A percentile compares a stretch with the other conserved stretches of the same genome.
Conservation (phyloP, 2,329 filamentous ascomycete species). For the Dactylellina parvicollis region DNA sequence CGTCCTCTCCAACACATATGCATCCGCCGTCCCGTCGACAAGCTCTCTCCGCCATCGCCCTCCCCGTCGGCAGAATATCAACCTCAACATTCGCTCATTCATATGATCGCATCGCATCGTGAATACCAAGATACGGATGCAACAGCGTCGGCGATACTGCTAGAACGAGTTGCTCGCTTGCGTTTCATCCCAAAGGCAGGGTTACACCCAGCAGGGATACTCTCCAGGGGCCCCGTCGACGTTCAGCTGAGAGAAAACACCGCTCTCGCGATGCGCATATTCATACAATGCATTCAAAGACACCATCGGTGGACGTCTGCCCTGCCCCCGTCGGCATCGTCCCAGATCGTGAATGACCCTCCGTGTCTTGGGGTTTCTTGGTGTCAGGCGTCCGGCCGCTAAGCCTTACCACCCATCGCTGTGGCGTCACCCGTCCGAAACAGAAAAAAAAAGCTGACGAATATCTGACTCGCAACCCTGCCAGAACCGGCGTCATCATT, state of each 20-base stretch:
- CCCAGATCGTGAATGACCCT: too few species aligned
- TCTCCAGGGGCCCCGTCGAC: background rate
- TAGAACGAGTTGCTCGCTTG: slow-evolving; percentile 35
- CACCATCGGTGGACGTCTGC: background rate
- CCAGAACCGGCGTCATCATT: slow-evolving; percentile 20
- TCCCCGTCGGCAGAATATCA: too few species aligned
- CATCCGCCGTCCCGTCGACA: too few species aligned
- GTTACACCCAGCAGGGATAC: slow-evolving; percentile 15
- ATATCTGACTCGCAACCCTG: slow-evolving; percentile 34
- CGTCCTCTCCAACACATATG: too few species aligned
- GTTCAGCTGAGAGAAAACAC: too few species aligned
- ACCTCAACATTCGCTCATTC: too few species aligned
- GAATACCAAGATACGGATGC: background rate
- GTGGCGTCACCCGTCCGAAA: slow-evolving; percentile 1
- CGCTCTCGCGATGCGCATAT: background rate
- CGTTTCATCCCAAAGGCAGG: slow-evolving; percentile 5
- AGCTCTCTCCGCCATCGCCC: too few species aligned
- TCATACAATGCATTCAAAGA: slow-evolving; percentile 1
- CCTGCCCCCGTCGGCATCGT: too few species aligned
- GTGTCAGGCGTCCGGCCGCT: background rate
- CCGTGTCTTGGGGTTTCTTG: background rate
- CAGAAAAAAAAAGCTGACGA: slow-evolving; percentile 21
- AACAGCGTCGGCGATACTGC: slow-evolving; percentile 32
- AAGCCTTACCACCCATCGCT: too few species aligned
- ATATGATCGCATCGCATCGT: background rate